These are phyloP conservation scores for Oryza rufipogon DNA, from an alignment of 176 grass and related monocot genomes.

Conservation along the genomic window DNA sequence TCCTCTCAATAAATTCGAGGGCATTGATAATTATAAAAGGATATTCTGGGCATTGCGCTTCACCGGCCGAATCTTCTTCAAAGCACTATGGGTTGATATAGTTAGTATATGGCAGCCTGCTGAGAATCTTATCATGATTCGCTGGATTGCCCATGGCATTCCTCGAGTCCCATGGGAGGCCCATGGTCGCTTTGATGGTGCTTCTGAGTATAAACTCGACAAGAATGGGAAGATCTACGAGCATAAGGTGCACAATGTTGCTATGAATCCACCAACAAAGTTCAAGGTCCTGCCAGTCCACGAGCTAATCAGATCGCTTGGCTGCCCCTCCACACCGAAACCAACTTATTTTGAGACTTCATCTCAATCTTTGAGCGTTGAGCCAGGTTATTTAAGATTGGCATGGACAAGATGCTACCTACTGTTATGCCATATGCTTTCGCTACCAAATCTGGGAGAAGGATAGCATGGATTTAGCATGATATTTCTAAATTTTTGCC, in stretches of 20 bases:
- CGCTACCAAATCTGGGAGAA: slow-evolving; percentile 53
- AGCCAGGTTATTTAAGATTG: slow-evolving; percentile 32
- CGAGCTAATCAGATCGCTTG: slow-evolving; percentile 76
- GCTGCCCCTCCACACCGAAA: slow-evolving; percentile 71
- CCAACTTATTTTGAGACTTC: slow-evolving; percentile 89
- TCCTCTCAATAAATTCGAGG: slow-evolving; percentile 79
- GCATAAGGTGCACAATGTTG: slow-evolving; percentile 89
- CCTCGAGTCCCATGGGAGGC: slow-evolving; percentile 89
- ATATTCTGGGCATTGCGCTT: slow-evolving; percentile 79
- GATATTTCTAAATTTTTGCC: slow-evolving; percentile 47
- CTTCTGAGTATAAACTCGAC: slow-evolving; percentile 92
- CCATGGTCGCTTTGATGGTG: slow-evolving; percentile 86
- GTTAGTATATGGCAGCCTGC: slow-evolving; percentile 95
- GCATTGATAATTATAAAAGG: slow-evolving; percentile 83
- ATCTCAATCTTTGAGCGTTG: slow-evolving; percentile 19
- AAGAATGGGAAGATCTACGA: slow-evolving; percentile 90
- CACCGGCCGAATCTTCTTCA: slow-evolving; percentile 79
- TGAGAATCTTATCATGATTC: slow-evolving; percentile 90
- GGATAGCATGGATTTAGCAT: slow-evolving; percentile 43
- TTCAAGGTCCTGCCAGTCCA: slow-evolving; percentile 70
- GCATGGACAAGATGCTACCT: slow-evolving; percentile 71
- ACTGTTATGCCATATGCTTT: slow-evolving; percentile 52
- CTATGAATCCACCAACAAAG: slow-evolving; percentile 72
- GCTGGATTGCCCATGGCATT: slow-evolving; percentile 92
- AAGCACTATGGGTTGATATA: slow-evolving; percentile 80